Evolutionary conservation across 306 rosid species (phyloP), one percentile per base, ranked within the genome.

Genomic region (Prunus mongolica): DNA sequence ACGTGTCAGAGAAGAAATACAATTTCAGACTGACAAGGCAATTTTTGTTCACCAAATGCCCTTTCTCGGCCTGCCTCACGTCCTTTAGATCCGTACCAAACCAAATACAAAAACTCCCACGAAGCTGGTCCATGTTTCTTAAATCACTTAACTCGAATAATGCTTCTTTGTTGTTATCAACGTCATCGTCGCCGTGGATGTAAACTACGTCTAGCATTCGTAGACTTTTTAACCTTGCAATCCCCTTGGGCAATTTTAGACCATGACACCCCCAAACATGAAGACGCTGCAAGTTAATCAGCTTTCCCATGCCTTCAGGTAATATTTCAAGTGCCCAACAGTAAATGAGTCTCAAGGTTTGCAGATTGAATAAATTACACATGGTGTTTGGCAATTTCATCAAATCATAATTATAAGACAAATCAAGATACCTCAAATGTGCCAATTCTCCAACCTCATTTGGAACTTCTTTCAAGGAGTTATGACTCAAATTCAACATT

Each of bases 211-310:
- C 44, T 38, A 38, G 44, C 44, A 0, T 6, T 38, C 9, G 8
- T 0, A 38, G 44, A 38, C 44, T 38, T 38, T 0, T 38, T 38
- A 38, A 38, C 44, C 44, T 38, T 38, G 44, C 44, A 38, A 38
- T 38, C 44, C 44, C 44, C 44, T 38, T 38, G 44, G 9, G 44
- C 9, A 38, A 38, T 0, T 38, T 38, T 38, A 34, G 41, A 5
- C 0, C 0, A 32, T 0, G 1, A 32, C 38, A 32, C 1, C 0
- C 0, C 7, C 0, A 0, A 6, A 38, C 44, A 38, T 38, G 2
- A 6, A 38, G 44, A 38, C 1, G 2, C 44, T 38, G 44, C 8
- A 38, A 38, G 44, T 38, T 38, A 38, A 38, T 38, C 9, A 38
- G 44, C 44, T 38, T 38, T 6, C 44, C 9, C 9, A 38, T 38